These are phyloP conservation scores for Eucommia ulmoides DNA, from an alignment of 257 asterid genomes.

Conservation along the genomic window DNA sequence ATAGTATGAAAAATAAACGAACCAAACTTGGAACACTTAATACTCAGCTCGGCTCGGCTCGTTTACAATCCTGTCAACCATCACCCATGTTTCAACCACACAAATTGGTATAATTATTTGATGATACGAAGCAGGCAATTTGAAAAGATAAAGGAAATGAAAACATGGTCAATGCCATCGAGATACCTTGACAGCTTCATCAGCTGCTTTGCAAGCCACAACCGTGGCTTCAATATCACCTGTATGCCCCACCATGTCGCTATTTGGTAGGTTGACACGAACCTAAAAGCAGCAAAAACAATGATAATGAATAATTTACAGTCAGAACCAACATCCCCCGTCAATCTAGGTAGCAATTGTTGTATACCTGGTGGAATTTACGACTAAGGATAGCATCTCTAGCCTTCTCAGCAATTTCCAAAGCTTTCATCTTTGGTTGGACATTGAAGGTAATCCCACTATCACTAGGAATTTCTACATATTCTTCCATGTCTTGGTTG, in stretches of 20 bases:
- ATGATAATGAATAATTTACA: background rate
- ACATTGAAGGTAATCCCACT: slow-evolving; percentile 81
- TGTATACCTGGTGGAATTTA: slow-evolving; percentile 80
- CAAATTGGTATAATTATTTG: background rate
- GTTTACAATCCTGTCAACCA: too few relatives aligned
- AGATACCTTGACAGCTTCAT: slow-evolving; percentile 95
- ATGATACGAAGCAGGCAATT: background rate
- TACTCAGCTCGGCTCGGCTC: too few relatives aligned
- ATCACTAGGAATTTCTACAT: slow-evolving; percentile 91
- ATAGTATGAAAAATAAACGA: too few relatives aligned
- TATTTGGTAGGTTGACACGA: slow-evolving; percentile 78
- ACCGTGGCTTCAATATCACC: slow-evolving; percentile 90
- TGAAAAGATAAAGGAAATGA: background rate
- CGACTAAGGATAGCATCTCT: slow-evolving; percentile 82
- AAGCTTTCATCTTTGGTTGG: slow-evolving; percentile 90
- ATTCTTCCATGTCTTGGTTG: slow-evolving; percentile 61
- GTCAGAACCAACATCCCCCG: background rate
- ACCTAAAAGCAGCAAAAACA: slow-evolving; percentile 24
- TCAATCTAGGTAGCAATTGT: background rate
- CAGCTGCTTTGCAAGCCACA: slow-evolving; percentile 92
- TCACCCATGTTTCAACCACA: background rate
- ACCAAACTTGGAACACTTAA: too few relatives aligned
- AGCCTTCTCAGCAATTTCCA: slow-evolving; percentile 90
- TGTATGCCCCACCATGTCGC: slow-evolving; percentile 99
- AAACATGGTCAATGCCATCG: background rate